Evolutionary conservation across 2,329 filamentous ascomycete species (phyloP), one percentile per base, ranked within the genome.

Genomic region (Aotearoamyces nothofagi): DNA sequence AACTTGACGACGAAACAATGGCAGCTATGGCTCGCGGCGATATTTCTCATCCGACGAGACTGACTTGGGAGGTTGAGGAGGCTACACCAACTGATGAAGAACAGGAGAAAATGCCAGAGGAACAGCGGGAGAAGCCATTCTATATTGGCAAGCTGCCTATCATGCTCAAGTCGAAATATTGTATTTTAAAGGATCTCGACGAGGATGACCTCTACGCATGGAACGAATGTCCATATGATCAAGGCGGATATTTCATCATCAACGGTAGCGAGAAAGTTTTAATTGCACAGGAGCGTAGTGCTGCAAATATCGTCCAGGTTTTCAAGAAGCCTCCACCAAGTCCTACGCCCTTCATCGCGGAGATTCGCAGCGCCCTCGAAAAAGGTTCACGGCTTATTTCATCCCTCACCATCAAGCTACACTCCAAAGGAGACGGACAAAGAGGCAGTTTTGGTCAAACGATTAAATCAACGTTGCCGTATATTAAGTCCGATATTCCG

Each of bases 251-350:
- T 56, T 98, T 98, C 50, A 83, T 98, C 45, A 98, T 98, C 65
- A 98, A 98, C 58, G 90, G 90, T 24, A 92, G 82, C 55, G 90
- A 98, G 52, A 98, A 98, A 64, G 90, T 98, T 13, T 60, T 98
- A 42, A 98, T 98, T 45, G 90, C 90, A 1, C 90, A 98, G 53
- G 90, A 98, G 56, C 79, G 90, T 37, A 94, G 86, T 50, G 90
- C 90, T 22, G 90, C 87, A 49, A 98, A 98, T 50, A 98, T 96
- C 34, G 90, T 98, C 4, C 90, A 98, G 56, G 87, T 98, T 15
- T 98, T 98, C 70, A 87, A 92, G 58, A 98, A 98, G 61, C 83
- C 87, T 1, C 70, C 77, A 42, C 83, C 84, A n/a, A 87, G 82
- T 40, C 80, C 83, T 7, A 92, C 83, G 38, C 86, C 84, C 2